These are phyloP conservation scores for Oemleria cerasiformis DNA, from an alignment of 306 rosid species.

Conservation along the genomic window DNA sequence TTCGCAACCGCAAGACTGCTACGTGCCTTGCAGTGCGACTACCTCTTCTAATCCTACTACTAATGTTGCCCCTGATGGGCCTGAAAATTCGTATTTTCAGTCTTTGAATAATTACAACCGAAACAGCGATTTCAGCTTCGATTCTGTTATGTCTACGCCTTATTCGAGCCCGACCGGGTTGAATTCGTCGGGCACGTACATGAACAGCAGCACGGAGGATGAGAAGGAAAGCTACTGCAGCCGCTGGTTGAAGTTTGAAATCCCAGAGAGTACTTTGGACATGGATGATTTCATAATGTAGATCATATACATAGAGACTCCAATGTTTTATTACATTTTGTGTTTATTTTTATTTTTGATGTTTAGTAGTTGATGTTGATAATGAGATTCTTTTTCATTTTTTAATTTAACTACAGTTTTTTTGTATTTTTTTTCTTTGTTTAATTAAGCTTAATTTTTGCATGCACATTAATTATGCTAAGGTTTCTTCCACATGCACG, in stretches of 20 bases:
- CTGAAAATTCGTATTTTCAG: conserved; percentile 35
- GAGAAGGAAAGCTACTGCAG: conserved; percentile 77
- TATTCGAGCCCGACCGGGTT: conserved; percentile 58
- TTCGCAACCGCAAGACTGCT: conserved; percentile 23
- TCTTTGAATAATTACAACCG: conserved; percentile 23
- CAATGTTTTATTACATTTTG: background rate
- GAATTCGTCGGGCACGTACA: conserved; percentile 60
- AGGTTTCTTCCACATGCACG: background rate
- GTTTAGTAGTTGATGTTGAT: conserved; percentile 9
- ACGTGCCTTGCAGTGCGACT: conserved; percentile 10
- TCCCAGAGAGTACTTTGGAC: conserved; percentile 69
- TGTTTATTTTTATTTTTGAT: background rate
- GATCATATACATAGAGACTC: background rate
- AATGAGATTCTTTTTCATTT: conserved; percentile 11
- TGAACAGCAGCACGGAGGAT: conserved; percentile 63
- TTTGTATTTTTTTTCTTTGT: background rate
- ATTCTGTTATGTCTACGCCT: conserved; percentile 62
- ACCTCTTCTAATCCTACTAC: conserved; percentile 14
- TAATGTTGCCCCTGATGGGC: conserved; percentile 30
- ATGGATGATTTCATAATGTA: conserved; percentile 62
- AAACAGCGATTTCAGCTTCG: conserved; percentile 36
- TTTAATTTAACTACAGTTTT: background rate
- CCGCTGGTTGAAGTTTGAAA: conserved; percentile 67
- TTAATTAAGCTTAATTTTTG: background rate
- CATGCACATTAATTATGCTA: background rate